Percentiles rank a stretch among this genome's conserved stretches.
phyloP scores from a whole-genome alignment of 1,284 basidiomycete species.

The Trichosporon sp. region DNA sequence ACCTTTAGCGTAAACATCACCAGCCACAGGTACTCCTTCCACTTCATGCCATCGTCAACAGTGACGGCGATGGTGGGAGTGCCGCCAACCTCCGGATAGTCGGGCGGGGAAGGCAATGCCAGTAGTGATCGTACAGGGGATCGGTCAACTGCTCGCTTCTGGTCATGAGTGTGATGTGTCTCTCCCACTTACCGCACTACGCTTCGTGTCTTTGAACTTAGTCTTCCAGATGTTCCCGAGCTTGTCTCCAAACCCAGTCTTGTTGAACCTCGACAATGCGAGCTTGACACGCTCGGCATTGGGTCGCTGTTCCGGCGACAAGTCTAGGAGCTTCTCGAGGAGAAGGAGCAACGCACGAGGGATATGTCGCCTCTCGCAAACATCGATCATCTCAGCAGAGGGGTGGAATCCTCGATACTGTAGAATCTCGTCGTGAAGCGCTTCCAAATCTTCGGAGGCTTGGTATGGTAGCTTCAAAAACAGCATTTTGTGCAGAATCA shows the following conservation, averaged over 20 bases:
- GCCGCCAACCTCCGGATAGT: not conserved
- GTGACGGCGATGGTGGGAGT: not conserved
- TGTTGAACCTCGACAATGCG: conserved; percentile 10
- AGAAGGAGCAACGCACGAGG: conserved; percentile 64
- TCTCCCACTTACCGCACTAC: not conserved
- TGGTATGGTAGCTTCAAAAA: conserved; percentile 79
- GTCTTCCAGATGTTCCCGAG: not conserved
- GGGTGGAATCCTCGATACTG: conserved; percentile 71
- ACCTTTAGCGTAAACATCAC: conserved; percentile 20
- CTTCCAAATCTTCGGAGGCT: conserved; percentile 57
- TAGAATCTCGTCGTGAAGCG: conserved; percentile 67
- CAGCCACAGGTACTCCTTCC: not conserved
- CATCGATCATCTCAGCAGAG: conserved; percentile 51
- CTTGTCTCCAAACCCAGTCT: not conserved
- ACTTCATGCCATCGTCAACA: not conserved
- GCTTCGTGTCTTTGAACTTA: not conserved
- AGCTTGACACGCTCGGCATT: conserved; percentile 61
- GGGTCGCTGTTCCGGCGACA: conserved; percentile 59
- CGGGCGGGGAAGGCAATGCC: conserved; percentile 21
- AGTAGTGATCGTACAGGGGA: conserved; percentile 14
- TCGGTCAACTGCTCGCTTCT: not conserved
- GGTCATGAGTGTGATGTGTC: not conserved
- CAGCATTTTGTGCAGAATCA: conserved; percentile 84
- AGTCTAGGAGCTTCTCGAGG: conserved; percentile 64
- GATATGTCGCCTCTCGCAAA: conserved; percentile 63